Base-by-base conservation (phyloP, 352 stramenopile genomes). In the Phytopythium vexans region DNA sequence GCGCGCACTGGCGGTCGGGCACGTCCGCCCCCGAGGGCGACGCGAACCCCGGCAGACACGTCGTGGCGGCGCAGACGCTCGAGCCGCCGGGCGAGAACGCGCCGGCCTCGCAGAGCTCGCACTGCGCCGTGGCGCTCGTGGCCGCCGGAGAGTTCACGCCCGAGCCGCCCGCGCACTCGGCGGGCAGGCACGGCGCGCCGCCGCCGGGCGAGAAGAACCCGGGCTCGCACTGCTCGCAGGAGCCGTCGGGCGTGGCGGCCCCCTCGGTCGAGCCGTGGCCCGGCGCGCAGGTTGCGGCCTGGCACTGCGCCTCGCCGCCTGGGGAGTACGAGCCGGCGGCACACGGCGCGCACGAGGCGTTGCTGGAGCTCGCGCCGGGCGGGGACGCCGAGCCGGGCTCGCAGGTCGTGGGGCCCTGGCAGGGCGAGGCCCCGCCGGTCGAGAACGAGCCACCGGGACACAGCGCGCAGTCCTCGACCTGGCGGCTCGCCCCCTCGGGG, bases 141-240 rank as follows among this genome's bases (percentile, higher is more conserved):
- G 64, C 64, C 1, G 69, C 72, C 4, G 49, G 11, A 3, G 56
- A 34, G 16, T 55, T 65, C 7, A 69, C 79, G 8, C 63, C 72
- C 38, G 52, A 72, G 21, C 72, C 72, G 8, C 52, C 52, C 0
- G 41, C 58, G 34, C 72, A 82, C 15, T 57, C 49, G 15, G 51
- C 64, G 8, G 63, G 57, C 39, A 67, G 10, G 21, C 72, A 82
- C 14, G 62, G 54, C 4, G 54, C 47, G 32, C 57, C 56, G 0
- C 58, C 69, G 2, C 69, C 72, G 31, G 66, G 57, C 0, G 69
- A 79, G 48, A 62, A 82, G 54, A 52, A 71, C 6, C 72, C 72
- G 5, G 66, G 40, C 0, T 55, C 49, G 14, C 72, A 82, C 33
- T 61, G 32, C 4, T 39, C 38, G 34, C 72, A 82, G 33, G 52